Evolutionary conservation across 1,139 yeast genomes (phyloP), one percentile per base, ranked within the genome.

Genomic region (Diutina sp.): DNA sequence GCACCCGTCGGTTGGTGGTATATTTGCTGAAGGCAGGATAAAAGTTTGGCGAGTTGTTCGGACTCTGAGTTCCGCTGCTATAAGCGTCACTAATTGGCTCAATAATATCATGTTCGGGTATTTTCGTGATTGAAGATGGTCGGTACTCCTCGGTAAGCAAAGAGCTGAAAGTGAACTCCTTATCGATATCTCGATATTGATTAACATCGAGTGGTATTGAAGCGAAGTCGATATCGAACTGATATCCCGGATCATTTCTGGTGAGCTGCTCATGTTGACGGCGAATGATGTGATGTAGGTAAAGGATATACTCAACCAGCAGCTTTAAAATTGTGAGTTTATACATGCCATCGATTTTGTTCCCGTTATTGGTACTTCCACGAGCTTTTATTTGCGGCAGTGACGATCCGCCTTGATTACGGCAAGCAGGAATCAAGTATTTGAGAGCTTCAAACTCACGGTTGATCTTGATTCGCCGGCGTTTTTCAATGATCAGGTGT

Each of bases 381-480:
- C 50, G 55, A 56, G 14, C 62, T 60, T 45, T 62, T 60, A 56
- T 57, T 55, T 66, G 65, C 18, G 65, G 61, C 51, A 57, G 58
- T 14, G 58, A 47, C 12, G 60, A 50, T 38, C 60, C 55, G 48
- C 69, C 71, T 28, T 76, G 72, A 35, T 71, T 68, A 48, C 87
- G 72, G 67, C 95, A 88, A 12, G 95, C 91, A 1, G 96, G 96
- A 25, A 88, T 84, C 56, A 88, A 71, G 63, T 79, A 83, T 65
- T 88, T 86, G 59, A 88, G 75, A 1, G 93, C 90, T 65, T 87
- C 95, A 66, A 87, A 88, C 67, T 88, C 95, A 58, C 91, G 74
- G 67, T 88, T 88, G 72, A 88, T 86, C 66, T 87, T 86, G 58
- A 85, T 79, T 58, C 96, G 73, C 62, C 96, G 76, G 63, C 90